Evolutionary conservation across 305 asterid genomes (phyloP).

Genomic region (Stenogyne calaminthoides): DNA sequence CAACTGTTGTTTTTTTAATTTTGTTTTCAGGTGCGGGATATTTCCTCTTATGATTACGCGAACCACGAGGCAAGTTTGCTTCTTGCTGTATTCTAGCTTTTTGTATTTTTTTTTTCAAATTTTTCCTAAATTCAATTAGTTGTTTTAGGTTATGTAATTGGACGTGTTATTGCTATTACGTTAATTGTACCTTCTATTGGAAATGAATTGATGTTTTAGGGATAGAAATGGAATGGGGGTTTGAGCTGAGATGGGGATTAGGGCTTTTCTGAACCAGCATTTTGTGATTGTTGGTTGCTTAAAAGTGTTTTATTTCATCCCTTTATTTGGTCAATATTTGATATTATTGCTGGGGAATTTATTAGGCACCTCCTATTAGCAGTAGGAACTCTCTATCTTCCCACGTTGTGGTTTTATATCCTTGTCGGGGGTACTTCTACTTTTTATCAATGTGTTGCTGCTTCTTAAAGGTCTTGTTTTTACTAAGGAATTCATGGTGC

Average conservation of each 20-base stretch:
- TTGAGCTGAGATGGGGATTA: conserved; percentile 36
- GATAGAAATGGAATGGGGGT: conserved; percentile 28
- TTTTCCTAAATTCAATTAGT: conserved; percentile 3
- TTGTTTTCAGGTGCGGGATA: conserved; percentile 31
- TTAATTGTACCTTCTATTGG: conserved; percentile 15
- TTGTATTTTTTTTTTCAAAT: background rate
- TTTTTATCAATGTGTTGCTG: conserved; percentile 3
- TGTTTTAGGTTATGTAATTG: conserved; percentile 10
- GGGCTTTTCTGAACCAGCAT: conserved; percentile 42
- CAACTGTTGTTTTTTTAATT: background rate
- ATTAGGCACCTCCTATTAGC: conserved; percentile 1
- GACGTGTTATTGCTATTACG: background rate
- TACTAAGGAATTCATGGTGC: conserved; percentile 14
- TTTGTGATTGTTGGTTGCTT: conserved; percentile 26
- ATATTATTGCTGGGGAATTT: conserved; percentile 1
- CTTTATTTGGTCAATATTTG: background rate
- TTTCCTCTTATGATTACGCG: conserved; percentile 8
- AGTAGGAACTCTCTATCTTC: background rate
- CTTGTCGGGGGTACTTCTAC: background rate
- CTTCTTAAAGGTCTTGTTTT: conserved; percentile 8
- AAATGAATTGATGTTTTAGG: conserved; percentile 25
- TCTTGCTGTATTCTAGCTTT: conserved; percentile 24
- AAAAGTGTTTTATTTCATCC: background rate
- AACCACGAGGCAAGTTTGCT: conserved; percentile 28
- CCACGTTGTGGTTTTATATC: background rate